Percentiles rank a stretch among this genome's conserved stretches.
These are phyloP conservation scores for Exutisphaerella laricina DNA, from an alignment of 2,329 filamentous ascomycete genomes.

Conservation along the genomic window DNA sequence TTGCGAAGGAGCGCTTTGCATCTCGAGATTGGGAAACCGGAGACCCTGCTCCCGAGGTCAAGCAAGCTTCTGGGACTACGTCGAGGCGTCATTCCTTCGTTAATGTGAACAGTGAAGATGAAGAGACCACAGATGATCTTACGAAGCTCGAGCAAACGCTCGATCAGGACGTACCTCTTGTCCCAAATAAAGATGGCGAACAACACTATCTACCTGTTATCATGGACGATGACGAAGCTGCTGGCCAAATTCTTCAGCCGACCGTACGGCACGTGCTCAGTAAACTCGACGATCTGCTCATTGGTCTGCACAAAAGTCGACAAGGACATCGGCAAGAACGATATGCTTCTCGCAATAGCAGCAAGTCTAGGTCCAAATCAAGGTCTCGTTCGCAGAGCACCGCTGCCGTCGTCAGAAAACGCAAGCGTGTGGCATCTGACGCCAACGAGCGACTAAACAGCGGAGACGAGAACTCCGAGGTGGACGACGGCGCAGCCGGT, in stretches of 20 bases:
- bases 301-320: constrained; percentile 58
- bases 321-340: constrained; percentile 20
- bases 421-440: constrained; percentile 9
- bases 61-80: not conserved
- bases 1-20: constrained; percentile 55
- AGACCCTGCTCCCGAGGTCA: not conserved
- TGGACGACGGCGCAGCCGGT: not conserved
- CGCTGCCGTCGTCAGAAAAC: constrained; percentile 2
- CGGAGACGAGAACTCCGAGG: not conserved
- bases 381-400: constrained; percentile 2
- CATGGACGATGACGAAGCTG: constrained; percentile 65
- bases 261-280: constrained; percentile 64
- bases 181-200: constrained; percentile 3
- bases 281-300: constrained; percentile 64
- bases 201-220: constrained; percentile 50
- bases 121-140: constrained; percentile 1
- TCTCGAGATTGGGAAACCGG: constrained; percentile 5
- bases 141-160: not conserved
- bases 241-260: constrained; percentile 60
- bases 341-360: constrained; percentile 4
- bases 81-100: not conserved
- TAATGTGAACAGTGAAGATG: constrained; percentile 1
- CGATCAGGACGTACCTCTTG: not conserved
- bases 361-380: constrained; percentile 8
- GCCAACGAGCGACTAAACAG: not conserved